Percentiles rank a stretch among this genome's conserved stretches.
These are phyloP conservation scores for Vaccinium corymbosum DNA, from an alignment of 148 eudicot species.

Conservation along the genomic window DNA sequence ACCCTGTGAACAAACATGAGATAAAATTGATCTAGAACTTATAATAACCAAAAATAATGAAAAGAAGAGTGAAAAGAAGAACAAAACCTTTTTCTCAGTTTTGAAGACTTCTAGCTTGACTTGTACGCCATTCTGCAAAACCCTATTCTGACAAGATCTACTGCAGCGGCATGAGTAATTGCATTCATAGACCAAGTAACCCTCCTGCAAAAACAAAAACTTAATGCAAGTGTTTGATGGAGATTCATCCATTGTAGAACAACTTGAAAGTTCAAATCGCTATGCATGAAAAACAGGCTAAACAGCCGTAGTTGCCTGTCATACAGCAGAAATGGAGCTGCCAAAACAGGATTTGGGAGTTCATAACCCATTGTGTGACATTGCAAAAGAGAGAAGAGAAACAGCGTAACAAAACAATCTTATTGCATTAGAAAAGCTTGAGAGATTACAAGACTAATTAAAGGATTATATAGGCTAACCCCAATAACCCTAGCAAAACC, in stretches of 20 bases:
- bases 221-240: slow-evolving; percentile 8
- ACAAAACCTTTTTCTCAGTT: slow-evolving; percentile 71
- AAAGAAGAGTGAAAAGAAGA: background rate
- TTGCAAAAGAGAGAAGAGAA: too few species aligned
- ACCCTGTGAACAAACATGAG: slow-evolving; percentile 50
- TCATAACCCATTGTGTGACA: background rate
- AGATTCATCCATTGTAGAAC: slow-evolving; percentile 3
- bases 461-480: too few species aligned
- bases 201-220: slow-evolving; percentile 50
- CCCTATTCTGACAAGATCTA: slow-evolving; percentile 75
- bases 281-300: background rate
- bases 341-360: background rate
- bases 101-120: slow-evolving; percentile 78
- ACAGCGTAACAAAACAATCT: too few species aligned
- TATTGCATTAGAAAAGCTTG: too few species aligned
- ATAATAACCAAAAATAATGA: background rate
- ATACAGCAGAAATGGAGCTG: background rate
- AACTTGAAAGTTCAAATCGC: background rate
- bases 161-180: slow-evolving; percentile 70
- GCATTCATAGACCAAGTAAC: slow-evolving; percentile 83
- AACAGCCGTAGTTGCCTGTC: slow-evolving; percentile 5
- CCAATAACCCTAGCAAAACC: too few species aligned
- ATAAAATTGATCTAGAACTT: slow-evolving; percentile 10
- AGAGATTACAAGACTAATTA: too few species aligned
- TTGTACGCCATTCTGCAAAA: slow-evolving; percentile 79